phyloP scores from a whole-genome alignment of 2,329 filamentous ascomycete genomes.

The Epichloe sp. region DNA sequence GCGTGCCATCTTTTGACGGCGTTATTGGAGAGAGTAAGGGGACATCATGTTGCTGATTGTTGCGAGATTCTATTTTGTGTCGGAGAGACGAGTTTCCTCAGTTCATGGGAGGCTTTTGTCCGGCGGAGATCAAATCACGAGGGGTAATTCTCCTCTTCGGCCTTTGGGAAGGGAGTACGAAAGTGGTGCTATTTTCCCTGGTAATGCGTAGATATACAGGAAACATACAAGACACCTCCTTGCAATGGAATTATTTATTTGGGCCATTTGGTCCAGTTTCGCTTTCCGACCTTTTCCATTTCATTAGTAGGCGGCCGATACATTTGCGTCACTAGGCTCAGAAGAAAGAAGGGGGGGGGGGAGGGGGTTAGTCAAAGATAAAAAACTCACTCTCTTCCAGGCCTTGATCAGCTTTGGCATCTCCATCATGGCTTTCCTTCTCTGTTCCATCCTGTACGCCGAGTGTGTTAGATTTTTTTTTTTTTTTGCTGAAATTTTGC shows the following conservation, averaged over 20 bases:
- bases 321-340: not conserved
- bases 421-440: constrained; percentile 81
- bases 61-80: too few species aligned
- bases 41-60: too few species aligned
- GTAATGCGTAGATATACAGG: constrained; percentile 21
- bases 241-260: constrained; percentile 26
- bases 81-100: too few species aligned
- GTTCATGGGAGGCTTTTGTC: too few species aligned
- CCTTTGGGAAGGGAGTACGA: not conserved
- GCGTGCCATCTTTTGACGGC: too few species aligned
- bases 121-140: too few species aligned
- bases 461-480: constrained; percentile 5
- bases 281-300: constrained; percentile 34
- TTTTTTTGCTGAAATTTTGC: not conserved
- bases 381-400: constrained; percentile 75
- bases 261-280: constrained; percentile 44
- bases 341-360: too few species aligned
- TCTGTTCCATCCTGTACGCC: constrained; percentile 58
- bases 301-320: constrained; percentile 18
- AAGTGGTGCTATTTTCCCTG: not conserved
- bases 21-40: too few species aligned
- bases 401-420: constrained; percentile 87
- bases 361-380: not conserved
- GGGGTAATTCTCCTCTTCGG: too few species aligned
- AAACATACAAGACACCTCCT: constrained; percentile 16